Conservation (phyloP, 2,329 filamentous ascomycete species). For the Sordariomycetes sp. region DNA sequence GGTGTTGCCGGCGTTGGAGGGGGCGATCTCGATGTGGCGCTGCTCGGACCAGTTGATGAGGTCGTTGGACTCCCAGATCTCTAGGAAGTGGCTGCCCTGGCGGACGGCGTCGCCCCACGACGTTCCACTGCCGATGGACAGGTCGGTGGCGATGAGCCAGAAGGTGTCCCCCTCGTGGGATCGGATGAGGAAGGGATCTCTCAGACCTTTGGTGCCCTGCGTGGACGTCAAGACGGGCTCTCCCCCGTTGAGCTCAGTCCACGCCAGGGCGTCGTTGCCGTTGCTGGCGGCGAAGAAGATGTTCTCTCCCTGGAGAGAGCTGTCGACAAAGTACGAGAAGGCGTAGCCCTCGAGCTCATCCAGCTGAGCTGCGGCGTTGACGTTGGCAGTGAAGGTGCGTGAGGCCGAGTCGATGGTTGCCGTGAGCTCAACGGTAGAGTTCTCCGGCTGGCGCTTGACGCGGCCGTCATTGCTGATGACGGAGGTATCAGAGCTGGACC, state of each 20-base stretch:
- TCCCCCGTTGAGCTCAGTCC: slow-evolving; percentile 38
- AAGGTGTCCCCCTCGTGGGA: slow-evolving; percentile 40
- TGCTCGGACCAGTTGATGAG: slow-evolving; percentile 41
- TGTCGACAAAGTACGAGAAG: slow-evolving; percentile 42
- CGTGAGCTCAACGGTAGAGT: slow-evolving; percentile 20
- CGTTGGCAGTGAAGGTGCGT: slow-evolving; percentile 22
- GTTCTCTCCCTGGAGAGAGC: slow-evolving; percentile 34
- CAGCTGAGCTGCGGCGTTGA: slow-evolving; percentile 19
- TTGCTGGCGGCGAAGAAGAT: slow-evolving; percentile 42
- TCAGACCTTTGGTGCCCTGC: slow-evolving; percentile 36
- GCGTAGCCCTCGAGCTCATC: slow-evolving; percentile 34
- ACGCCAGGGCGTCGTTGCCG: slow-evolving; percentile 41
- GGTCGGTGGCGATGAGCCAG: slow-evolving; percentile 40
- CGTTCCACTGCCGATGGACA: slow-evolving; percentile 44
- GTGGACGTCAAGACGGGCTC: slow-evolving; percentile 35
- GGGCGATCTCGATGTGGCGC: slow-evolving; percentile 38
- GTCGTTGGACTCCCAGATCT: slow-evolving; percentile 43
- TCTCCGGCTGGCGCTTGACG: slow-evolving; percentile 19
- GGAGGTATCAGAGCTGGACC: slow-evolving; percentile 21
- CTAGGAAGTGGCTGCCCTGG: slow-evolving; percentile 37
- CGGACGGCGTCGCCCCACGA: slow-evolving; percentile 38
- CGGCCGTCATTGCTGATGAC: slow-evolving; percentile 23
- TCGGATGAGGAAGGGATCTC: slow-evolving; percentile 44
- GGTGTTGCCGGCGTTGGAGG: slow-evolving; percentile 39
- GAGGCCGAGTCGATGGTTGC: slow-evolving; percentile 17